phyloP scores from a whole-genome alignment of 2,329 filamentous ascomycete genomes.

The Colletotrichum magnum region DNA sequence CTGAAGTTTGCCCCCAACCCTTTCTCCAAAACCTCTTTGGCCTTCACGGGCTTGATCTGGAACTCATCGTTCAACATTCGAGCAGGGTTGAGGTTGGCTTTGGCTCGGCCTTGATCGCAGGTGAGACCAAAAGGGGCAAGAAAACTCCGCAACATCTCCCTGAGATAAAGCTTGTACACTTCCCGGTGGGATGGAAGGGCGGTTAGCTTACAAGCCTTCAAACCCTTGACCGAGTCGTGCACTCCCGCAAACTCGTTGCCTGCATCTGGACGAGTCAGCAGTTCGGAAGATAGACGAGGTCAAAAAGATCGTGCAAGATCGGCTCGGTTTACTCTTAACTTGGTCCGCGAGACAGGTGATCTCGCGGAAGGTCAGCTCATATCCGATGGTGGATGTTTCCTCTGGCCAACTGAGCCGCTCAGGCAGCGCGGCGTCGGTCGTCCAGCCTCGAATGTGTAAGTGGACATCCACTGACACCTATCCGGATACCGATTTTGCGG shows the following conservation, averaged over 20 bases:
- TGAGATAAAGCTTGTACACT: slow-evolving; percentile 43
- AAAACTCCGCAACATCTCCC: slow-evolving; percentile 20
- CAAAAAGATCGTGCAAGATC: accelerated
- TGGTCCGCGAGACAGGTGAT: slow-evolving; percentile 55
- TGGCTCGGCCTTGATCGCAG: slow-evolving; percentile 1
- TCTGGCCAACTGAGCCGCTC: slow-evolving; percentile 59
- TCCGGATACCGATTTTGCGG: slow-evolving; percentile 65
- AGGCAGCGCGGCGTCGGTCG: slow-evolving; percentile 56
- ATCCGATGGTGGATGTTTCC: slow-evolving; percentile 52
- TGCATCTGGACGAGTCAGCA: neutral
- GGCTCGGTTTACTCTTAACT: neutral
- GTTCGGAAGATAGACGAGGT: neutral
- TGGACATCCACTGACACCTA: slow-evolving; percentile 59
- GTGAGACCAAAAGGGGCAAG: neutral
- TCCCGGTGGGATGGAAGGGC: neutral
- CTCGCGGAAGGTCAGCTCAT: slow-evolving; percentile 59
- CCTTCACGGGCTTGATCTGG: neutral
- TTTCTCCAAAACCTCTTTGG: neutral
- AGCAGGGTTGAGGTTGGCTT: neutral
- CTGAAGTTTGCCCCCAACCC: neutral
- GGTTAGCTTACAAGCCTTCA: neutral
- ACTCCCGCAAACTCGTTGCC: slow-evolving; percentile 1
- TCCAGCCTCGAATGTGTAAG: slow-evolving; percentile 63
- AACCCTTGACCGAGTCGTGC: neutral
- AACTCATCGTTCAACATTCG: neutral